phyloP scores from a whole-genome alignment of 1,139 yeast genomes.

The Hansenula anomala region DNA sequence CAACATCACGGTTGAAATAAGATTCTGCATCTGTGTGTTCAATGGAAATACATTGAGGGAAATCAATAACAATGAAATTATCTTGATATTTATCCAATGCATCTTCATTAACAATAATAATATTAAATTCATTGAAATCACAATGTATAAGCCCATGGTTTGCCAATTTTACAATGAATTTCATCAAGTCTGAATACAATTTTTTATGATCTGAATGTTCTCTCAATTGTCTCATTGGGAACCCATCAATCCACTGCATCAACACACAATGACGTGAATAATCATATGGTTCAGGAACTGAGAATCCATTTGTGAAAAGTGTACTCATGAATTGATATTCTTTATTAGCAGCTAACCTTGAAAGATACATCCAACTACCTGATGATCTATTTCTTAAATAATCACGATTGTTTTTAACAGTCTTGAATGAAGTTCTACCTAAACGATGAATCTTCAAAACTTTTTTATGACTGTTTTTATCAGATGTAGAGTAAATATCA shows the following conservation, averaged over 20 bases:
- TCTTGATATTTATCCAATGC: constrained; percentile 46
- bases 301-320: constrained; percentile 68
- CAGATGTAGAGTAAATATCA: constrained; percentile 86
- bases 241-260: constrained; percentile 88
- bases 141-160: constrained; percentile 92
- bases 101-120: constrained; percentile 69
- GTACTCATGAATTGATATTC: constrained; percentile 86
- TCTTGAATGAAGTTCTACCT: constrained; percentile 89
- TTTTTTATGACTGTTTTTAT: constrained; percentile 54
- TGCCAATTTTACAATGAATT: constrained; percentile 76
- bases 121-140: constrained; percentile 95
- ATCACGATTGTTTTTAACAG: constrained; percentile 92
- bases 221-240: constrained; percentile 80
- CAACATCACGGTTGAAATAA: constrained; percentile 89
- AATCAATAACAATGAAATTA: constrained; percentile 88
- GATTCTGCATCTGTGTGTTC: constrained; percentile 85
- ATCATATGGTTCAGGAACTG: constrained; percentile 86
- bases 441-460: constrained; percentile 88
- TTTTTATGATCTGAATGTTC: constrained; percentile 64
- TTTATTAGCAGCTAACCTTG: constrained; percentile 85
- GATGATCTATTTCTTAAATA: constrained; percentile 62
- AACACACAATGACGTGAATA: constrained; percentile 87
- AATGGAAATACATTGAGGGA: constrained; percentile 95
- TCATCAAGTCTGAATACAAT: constrained; percentile 81
- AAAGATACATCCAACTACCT: constrained; percentile 86